Conservation (phyloP, 2,329 filamentous ascomycete genomes). For the Sclerotinia glacialis region DNA sequence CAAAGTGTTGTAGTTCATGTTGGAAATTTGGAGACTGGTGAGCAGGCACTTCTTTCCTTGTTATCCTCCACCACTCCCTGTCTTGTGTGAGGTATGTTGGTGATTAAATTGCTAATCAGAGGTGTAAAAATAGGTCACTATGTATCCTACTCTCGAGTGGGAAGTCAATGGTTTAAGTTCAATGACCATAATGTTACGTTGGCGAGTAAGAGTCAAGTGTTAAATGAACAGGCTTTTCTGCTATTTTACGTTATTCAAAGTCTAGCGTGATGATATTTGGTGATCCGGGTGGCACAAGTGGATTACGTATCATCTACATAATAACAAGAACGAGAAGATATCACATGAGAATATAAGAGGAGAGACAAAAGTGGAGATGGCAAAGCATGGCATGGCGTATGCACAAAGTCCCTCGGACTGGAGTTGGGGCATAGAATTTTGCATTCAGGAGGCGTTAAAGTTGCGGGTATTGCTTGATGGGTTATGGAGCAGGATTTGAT, state of each 20-base stretch:
- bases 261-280: conserved; percentile 34
- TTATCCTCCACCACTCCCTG: neutral
- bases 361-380: neutral
- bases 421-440: neutral
- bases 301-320: neutral
- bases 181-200: conserved; percentile 91
- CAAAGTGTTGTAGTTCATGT: conserved; percentile 90
- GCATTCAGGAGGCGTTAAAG: conserved; percentile 9
- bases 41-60: conserved; percentile 19
- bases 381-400: neutral
- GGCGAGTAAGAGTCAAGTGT: conserved; percentile 78
- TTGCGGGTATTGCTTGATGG: conserved; percentile 1
- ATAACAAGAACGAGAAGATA: neutral
- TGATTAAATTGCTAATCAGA: conserved; percentile 62
- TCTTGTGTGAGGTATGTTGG: neutral
- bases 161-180: conserved; percentile 81
- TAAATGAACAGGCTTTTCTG: conserved; percentile 83
- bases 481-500: conserved; percentile 3
- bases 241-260: conserved; percentile 79
- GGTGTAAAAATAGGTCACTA: conserved; percentile 35
- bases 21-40: conserved; percentile 81
- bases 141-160: conserved; percentile 24
- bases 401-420: neutral
- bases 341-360: neutral
- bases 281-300: neutral